Percentiles rank a stretch among this genome's conserved stretches.
Conservation (phyloP, 495 filamentous ascomycete species). For the Penicillium lagena region DNA sequence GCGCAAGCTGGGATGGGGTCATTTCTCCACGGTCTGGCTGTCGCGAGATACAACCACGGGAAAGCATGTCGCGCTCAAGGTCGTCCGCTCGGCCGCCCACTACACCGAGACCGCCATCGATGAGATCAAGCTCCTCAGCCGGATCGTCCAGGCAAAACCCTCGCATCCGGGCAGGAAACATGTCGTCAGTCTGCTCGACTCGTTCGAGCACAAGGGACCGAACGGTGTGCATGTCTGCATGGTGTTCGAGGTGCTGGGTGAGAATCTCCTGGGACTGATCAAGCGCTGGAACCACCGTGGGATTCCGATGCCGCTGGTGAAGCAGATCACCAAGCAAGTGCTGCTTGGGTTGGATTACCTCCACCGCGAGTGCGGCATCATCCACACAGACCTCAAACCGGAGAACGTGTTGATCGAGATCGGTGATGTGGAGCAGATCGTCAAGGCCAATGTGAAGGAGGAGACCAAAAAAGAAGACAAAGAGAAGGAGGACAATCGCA, state of each 20-base stretch:
- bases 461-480: conserved; percentile 65
- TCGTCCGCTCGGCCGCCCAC: conserved; percentile 93
- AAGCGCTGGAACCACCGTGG: conserved; percentile 98
- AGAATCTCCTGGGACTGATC: conserved; percentile 92
- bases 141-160: conserved; percentile 91
- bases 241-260: conserved; percentile 97
- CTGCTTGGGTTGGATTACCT: conserved; percentile 92
- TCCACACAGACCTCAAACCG: conserved; percentile 96
- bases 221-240: conserved; percentile 97
- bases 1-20: conserved; percentile 96
- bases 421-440: conserved; percentile 94
- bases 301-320: conserved; percentile 92
- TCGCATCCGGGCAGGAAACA: conserved; percentile 89
- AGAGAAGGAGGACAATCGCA: conserved; percentile 88
- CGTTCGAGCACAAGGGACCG: conserved; percentile 95
- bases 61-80: conserved; percentile 96
- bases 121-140: conserved; percentile 96
- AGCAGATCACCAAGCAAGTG: conserved; percentile 98
- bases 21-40: conserved; percentile 98
- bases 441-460: conserved; percentile 89
- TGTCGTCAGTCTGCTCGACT: conserved; percentile 92
- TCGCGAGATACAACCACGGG: conserved; percentile 84
- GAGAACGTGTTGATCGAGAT: conserved; percentile 99
- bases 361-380: conserved; percentile 97
- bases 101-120: conserved; percentile 99